Evolutionary conservation across 2,329 filamentous ascomycete genomes (phyloP).

Genomic region (Acarospora socialis): DNA sequence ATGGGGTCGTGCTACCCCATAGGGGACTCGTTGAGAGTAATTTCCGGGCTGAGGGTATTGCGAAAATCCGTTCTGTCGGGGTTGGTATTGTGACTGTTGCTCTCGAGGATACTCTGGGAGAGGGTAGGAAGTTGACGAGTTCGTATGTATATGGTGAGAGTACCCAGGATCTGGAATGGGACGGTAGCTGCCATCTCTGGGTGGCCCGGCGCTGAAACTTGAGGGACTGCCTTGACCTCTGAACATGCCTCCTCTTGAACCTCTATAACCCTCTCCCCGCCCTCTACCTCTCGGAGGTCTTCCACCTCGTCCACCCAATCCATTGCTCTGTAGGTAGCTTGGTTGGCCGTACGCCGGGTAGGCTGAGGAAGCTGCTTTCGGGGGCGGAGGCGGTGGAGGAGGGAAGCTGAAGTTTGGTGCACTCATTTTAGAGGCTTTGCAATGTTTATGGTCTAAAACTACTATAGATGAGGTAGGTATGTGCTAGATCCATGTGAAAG

Average conservation of each 20-base stretch:
- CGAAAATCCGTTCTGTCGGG: too few species aligned
- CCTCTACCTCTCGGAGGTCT: conserved; percentile 8
- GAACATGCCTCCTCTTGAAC: conserved; percentile 7
- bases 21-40: too few species aligned
- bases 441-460: too few species aligned
- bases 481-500: too few species aligned
- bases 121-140: too few species aligned
- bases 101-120: conserved; percentile 9
- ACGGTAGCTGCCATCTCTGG: conserved; percentile 2
- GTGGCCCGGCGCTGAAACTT: conserved; percentile 1
- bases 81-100: conserved; percentile 10
- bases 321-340: conserved; percentile 1
- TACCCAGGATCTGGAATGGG: too few species aligned
- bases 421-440: conserved; percentile 1
- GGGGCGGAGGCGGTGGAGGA: conserved; percentile 16
- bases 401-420: conserved; percentile 13
- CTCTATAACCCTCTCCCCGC: conserved; percentile 4
- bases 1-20: too few species aligned
- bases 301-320: neutral
- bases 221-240: conserved; percentile 3
- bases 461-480: too few species aligned
- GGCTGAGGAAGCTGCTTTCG: conserved; percentile 6
- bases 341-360: conserved; percentile 4
- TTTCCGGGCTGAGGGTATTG: too few species aligned
- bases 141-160: too few species aligned